phyloP scores from a whole-genome alignment of 257 asterid species.

The Ehretia macrophylla region DNA sequence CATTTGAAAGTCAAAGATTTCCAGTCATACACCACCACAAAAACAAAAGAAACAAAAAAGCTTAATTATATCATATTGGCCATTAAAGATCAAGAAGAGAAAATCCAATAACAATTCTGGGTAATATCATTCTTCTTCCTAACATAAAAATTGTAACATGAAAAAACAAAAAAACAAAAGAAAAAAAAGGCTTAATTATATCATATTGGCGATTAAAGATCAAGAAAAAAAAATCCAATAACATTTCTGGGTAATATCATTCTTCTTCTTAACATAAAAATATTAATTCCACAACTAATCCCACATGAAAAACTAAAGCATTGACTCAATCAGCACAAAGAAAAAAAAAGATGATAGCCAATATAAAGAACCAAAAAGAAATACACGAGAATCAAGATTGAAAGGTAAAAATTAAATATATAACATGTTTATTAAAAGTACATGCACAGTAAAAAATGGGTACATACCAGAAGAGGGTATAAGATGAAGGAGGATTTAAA shows the following conservation, averaged over 20 bases:
- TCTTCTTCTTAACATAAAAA: neutral
- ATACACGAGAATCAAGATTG: neutral
- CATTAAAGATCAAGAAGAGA: neutral
- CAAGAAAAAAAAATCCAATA: neutral
- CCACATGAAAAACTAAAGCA: neutral
- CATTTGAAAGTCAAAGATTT: no score
- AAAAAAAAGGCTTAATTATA: no score
- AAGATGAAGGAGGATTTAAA: neutral
- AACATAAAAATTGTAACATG: no score
- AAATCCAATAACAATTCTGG: neutral
- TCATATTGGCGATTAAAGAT: no score
- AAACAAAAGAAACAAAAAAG: no score
- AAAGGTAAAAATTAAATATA: neutral
- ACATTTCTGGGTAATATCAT: neutral
- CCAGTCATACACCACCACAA: no score
- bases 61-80: no score
- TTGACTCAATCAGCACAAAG: neutral
- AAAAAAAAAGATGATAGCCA: no score
- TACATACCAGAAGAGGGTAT: neutral
- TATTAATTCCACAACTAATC: neutral
- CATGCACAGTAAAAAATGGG: neutral
- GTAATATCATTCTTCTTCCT: neutral
- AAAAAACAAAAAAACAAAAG: no score
- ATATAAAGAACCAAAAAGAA: no score
- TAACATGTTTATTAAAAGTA: neutral